These are phyloP conservation scores for Podospora pseudopauciseta DNA, from an alignment of 495 filamentous ascomycete species.

Conservation along the genomic window DNA sequence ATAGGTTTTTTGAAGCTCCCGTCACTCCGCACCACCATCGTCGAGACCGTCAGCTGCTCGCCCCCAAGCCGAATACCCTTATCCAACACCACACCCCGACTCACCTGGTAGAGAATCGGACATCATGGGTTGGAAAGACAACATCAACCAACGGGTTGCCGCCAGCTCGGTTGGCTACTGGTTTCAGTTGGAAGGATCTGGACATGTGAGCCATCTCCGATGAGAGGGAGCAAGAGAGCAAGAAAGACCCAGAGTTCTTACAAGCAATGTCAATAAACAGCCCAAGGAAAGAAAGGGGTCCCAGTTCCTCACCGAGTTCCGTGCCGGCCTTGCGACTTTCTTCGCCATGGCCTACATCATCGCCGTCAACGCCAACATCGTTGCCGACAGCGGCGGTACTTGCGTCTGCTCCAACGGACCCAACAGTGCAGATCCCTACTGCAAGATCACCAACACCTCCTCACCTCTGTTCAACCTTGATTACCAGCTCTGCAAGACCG, in stretches of 20 bases:
- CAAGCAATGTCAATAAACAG: constrained; percentile 42
- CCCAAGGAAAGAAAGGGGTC: constrained; percentile 66
- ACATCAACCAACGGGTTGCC: constrained; percentile 54
- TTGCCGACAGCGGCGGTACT: constrained; percentile 56
- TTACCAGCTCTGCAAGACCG: constrained; percentile 61
- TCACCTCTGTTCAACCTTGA: constrained; percentile 35
- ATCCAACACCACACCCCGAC: background rate
- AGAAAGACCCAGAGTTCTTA: background rate
- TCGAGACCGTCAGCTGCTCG: background rate
- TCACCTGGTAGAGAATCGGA: background rate
- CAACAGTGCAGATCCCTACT: constrained; percentile 46
- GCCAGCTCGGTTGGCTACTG: constrained; percentile 61
- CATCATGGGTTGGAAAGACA: constrained; percentile 48
- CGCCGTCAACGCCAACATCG: constrained; percentile 67
- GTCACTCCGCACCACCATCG: background rate
- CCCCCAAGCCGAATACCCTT: background rate
- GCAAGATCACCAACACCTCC: constrained; percentile 40
- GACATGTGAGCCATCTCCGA: constrained; percentile 55
- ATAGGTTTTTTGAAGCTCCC: background rate
- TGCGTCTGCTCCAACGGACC: constrained; percentile 59
- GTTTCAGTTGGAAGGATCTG: constrained; percentile 71
- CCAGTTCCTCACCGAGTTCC: constrained; percentile 74
- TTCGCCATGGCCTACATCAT: constrained; percentile 84
- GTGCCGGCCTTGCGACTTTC: constrained; percentile 76
- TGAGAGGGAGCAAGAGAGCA: background rate